Percentiles rank a stretch among this genome's conserved stretches.
These are phyloP conservation scores for Lachnellula subtilissima DNA, from an alignment of 2,329 filamentous ascomycete species.

Conservation along the genomic window DNA sequence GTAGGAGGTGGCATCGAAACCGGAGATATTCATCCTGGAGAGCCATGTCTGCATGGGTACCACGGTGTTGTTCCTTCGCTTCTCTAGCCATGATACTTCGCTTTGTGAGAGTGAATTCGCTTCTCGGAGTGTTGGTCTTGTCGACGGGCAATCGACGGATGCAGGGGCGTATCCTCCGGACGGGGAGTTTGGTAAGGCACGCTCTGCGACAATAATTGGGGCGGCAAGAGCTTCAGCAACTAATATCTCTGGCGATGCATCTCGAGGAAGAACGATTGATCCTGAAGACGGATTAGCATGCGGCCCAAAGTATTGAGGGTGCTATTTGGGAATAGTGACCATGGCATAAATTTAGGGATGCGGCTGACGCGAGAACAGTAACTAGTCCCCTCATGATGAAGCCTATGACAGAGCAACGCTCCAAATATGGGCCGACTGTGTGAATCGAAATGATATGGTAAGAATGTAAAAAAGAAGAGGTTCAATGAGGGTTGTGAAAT, in stretches of 20 bases:
- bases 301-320: neutral
- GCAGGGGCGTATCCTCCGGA: conserved; percentile 68
- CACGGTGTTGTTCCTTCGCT: conserved; percentile 67
- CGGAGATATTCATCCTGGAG: conserved; percentile 64
- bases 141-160: conserved; percentile 61
- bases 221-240: conserved; percentile 23
- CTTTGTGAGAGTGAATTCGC: conserved; percentile 59
- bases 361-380: neutral
- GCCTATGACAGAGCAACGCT: neutral
- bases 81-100: conserved; percentile 70
- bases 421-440: neutral
- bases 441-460: neutral
- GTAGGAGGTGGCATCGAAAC: conserved; percentile 71
- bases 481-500: neutral
- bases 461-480: neutral
- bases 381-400: neutral
- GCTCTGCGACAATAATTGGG: conserved; percentile 17
- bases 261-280: conserved; percentile 18
- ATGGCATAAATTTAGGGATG: neutral
- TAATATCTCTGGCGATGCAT: conserved; percentile 20
- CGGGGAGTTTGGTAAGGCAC: conserved; percentile 31
- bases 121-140: conserved; percentile 62
- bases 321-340: neutral
- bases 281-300: neutral
- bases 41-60: conserved; percentile 72